phyloP scores from a whole-genome alignment of 306 rosid species.

The Senna siamea region DNA sequence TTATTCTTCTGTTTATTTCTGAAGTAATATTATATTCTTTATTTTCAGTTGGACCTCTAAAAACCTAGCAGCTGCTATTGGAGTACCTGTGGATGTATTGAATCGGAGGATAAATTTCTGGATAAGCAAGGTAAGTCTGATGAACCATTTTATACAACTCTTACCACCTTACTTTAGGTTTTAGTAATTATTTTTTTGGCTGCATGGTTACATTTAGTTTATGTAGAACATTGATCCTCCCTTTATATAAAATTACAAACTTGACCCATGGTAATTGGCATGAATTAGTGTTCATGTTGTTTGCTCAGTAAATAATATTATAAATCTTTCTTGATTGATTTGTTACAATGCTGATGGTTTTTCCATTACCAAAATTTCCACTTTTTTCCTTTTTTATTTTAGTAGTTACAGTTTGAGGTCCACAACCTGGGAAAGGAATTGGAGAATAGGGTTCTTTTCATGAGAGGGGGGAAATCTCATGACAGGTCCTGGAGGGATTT shows the following conservation, averaged over 20 bases:
- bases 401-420: too few relatives aligned
- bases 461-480: too few relatives aligned
- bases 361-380: too few relatives aligned
- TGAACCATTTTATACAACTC: conserved; percentile 2
- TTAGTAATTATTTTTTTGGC: background rate
- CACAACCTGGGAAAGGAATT: too few relatives aligned
- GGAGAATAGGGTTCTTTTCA: too few relatives aligned
- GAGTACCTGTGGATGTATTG: conserved; percentile 71
- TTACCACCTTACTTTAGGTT: conserved; percentile 18
- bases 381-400: too few relatives aligned
- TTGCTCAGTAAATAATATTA: background rate
- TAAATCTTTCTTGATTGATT: conserved; percentile 2
- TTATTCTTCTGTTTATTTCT: conserved; percentile 13
- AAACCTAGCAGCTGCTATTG: conserved; percentile 77
- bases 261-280: background rate
- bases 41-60: conserved; percentile 82
- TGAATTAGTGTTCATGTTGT: background rate
- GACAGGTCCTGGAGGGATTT: background rate
- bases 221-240: background rate
- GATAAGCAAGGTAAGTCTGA: conserved; percentile 75
- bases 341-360: too few relatives aligned
- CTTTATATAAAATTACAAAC: background rate
- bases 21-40: conserved; percentile 23
- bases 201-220: conserved; percentile 9
- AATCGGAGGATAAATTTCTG: conserved; percentile 84